Base-by-base conservation (phyloP, 1,284 basidiomycete genomes). In the Ustilago vetiveriae region DNA sequence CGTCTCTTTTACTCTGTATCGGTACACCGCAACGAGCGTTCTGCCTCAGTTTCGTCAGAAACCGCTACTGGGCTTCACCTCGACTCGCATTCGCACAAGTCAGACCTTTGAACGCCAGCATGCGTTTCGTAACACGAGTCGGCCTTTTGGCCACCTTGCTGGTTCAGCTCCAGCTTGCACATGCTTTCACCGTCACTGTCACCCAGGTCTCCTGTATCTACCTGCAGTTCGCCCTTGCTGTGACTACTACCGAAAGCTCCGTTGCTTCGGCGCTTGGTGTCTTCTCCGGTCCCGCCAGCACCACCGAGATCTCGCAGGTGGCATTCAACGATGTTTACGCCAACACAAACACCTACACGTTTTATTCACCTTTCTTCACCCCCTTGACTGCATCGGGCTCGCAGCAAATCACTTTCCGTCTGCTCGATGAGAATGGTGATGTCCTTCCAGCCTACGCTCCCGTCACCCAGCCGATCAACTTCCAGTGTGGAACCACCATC, bases 401-500 rank as follows among this genome's bases (percentile, higher is more conserved):
- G 10, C 44, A 52, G 35, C 35, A 40, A 9, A 42, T 71, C 29
- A 43, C 45, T 21, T 71, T 71, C 47, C 51, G 35, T 16, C 52
- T 66, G 17, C 49, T 71, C 27, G 68, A 66, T 30, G 23, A 22
- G 2, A 36, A 42, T 29, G 58, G 57, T n/a, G 32, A 38, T 1
- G 11, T 41, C 37, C 32, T 70, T 37, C 10, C 62, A 27, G 37
- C 53, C 21, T 65, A 38, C 19, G 3, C 38, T 11, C 13, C 57
- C 19, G 37, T 71, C 47, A 56, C 55, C 2, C 50, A 59, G 27
- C 32, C 48, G 1, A 8, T 71, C 54, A 54, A 45, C 36, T 71
- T 71, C 58, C 46, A 59, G 33, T 71, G 68, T 27, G 62, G 62
- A 33, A 51, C 62, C 24, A 52, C 48, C 23, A 19, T 71, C 40